These are phyloP conservation scores for Aureobasidium sp. DNA, from an alignment of 2,329 filamentous ascomycete species.

Conservation along the genomic window DNA sequence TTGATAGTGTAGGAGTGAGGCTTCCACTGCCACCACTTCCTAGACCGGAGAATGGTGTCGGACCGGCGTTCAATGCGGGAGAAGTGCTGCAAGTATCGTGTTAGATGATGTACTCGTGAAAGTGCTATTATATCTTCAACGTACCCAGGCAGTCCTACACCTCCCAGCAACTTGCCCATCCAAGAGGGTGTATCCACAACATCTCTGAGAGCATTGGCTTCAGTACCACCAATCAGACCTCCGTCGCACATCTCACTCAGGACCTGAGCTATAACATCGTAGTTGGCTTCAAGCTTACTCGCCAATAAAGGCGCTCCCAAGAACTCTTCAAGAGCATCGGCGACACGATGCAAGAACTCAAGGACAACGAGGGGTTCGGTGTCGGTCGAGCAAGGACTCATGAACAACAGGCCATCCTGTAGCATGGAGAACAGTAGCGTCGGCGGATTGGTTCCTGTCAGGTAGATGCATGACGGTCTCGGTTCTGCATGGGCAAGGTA, in stretches of 20 bases:
- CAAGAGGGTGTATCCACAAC: constrained; percentile 86
- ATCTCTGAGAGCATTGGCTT: constrained; percentile 86
- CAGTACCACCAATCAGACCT: constrained; percentile 80
- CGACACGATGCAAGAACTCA: constrained; percentile 87
- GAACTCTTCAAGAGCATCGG: constrained; percentile 92
- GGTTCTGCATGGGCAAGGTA: constrained; percentile 78
- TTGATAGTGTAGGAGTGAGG: constrained; percentile 23
- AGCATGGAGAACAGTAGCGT: constrained; percentile 80
- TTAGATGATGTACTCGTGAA: neutral
- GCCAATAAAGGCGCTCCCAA: constrained; percentile 80
- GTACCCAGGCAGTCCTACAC: constrained; percentile 68
- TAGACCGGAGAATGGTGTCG: constrained; percentile 1
- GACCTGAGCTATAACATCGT: constrained; percentile 89
- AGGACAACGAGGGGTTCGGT: constrained; percentile 83
- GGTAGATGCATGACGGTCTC: constrained; percentile 78
- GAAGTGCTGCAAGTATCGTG: neutral
- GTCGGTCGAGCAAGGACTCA: constrained; percentile 78
- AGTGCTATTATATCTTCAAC: neutral
- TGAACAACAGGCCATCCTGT: constrained; percentile 81
- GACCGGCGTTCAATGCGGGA: constrained; percentile 1
- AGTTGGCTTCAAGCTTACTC: constrained; percentile 78
- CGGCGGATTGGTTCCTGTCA: constrained; percentile 73
- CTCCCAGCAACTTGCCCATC: constrained; percentile 80
- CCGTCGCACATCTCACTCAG: constrained; percentile 95
- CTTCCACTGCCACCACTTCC: constrained; percentile 1